Conservation (phyloP, 2,329 filamentous ascomycete species). For the Calonectria ilicicola region DNA sequence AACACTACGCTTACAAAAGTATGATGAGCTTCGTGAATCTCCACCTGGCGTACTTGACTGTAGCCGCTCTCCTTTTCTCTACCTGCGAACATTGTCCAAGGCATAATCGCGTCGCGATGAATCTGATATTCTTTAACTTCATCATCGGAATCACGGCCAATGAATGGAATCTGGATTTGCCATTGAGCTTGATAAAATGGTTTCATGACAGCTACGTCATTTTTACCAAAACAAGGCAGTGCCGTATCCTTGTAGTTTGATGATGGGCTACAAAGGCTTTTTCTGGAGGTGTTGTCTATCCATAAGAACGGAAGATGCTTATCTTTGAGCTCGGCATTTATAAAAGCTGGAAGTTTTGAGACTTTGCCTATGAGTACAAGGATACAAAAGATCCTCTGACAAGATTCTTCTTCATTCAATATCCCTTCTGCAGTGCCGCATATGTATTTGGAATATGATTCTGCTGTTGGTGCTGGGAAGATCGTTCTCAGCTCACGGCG, state of each 20-base stretch:
- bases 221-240: neutral
- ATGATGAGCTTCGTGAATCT: slow-evolving; percentile 3
- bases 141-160: neutral
- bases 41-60: neutral
- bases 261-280: neutral
- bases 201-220: neutral
- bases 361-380: neutral
- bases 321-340: neutral
- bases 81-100: neutral
- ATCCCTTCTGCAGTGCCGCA: neutral
- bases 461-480: neutral
- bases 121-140: slow-evolving; percentile 13
- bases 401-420: neutral
- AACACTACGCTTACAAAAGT: neutral
- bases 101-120: slow-evolving; percentile 2
- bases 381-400: neutral
- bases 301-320: slow-evolving; percentile 5
- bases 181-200: neutral
- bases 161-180: slow-evolving; percentile 1
- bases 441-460: neutral
- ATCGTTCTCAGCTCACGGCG: neutral
- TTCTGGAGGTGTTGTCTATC: neutral
- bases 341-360: neutral
- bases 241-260: neutral
- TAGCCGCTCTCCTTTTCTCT: neutral